phyloP scores from a whole-genome alignment of 768 basidiomycete genomes.

The Lactifluus echinatus region DNA sequence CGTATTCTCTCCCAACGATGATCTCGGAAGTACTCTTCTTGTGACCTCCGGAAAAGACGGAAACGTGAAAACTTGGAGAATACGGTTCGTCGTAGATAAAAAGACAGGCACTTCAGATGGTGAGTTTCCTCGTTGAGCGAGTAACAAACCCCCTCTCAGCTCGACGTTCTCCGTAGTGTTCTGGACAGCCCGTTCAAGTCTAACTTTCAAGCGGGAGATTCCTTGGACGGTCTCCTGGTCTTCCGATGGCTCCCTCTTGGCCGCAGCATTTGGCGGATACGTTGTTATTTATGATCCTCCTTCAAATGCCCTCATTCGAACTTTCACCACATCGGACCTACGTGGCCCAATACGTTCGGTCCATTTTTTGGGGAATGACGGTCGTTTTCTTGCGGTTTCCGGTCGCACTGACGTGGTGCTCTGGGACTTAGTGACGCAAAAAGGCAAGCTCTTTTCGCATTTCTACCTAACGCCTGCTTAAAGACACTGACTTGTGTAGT shows the following conservation, averaged over 20 bases:
- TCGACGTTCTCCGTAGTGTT: conserved; percentile 36
- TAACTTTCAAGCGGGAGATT: conserved; percentile 56
- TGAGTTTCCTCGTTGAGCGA: conserved; percentile 26
- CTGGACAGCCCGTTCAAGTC: conserved; percentile 74
- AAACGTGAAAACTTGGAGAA: conserved; percentile 73
- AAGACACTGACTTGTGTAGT: conserved; percentile 33
- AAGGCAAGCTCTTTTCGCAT: conserved; percentile 38
- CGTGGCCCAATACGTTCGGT: conserved; percentile 36
- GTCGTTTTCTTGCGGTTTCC: conserved; percentile 59
- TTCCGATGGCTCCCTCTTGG: conserved; percentile 77
- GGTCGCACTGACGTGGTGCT: conserved; percentile 44
- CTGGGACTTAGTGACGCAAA: conserved; percentile 63
- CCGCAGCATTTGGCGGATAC: conserved; percentile 55
- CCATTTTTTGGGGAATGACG: conserved; percentile 61
- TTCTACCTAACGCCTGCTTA: neutral
- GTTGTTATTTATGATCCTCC: conserved; percentile 69
- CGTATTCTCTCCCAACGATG: conserved; percentile 52
- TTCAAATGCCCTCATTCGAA: conserved; percentile 50
- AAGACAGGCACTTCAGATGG: conserved; percentile 41
- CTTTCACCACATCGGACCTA: conserved; percentile 46
- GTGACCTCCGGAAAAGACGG: conserved; percentile 73
- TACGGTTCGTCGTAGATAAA: conserved; percentile 39
- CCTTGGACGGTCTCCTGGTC: conserved; percentile 73
- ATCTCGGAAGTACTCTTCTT: conserved; percentile 35
- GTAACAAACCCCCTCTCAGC: neutral